Evolutionary conservation across 495 filamentous ascomycete genomes (phyloP), one percentile per base, ranked within the genome.

Genomic region (Penicillium antarcticum): DNA sequence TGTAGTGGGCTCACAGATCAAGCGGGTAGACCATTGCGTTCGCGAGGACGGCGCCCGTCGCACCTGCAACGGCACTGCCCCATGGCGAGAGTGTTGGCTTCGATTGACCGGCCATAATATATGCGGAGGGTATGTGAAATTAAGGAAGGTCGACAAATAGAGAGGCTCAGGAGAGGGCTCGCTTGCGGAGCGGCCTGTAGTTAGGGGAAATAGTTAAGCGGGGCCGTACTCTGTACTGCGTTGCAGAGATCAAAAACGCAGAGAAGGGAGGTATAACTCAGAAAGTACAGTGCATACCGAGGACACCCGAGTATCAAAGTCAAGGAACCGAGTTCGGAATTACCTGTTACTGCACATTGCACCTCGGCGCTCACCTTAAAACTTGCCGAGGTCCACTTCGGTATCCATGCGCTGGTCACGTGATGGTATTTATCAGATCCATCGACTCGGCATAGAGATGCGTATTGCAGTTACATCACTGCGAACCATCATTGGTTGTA

Each of bases 21-120:
- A 99, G 76, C 12, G 94, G 94, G 70, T 99, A 99, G 48, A 97
- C 95, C 48, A 96, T 73, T 21, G 94, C 87, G 80, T 99, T 99
- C 33, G 94, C 95, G 39, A 99, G 73, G 11, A 97, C 89, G 31
- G 95, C 94, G 42, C 94, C 92, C 14, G 91, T 90, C 47, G 95
- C 89, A 56, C 94, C 94, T 35, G 95, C 92, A 51, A 96, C 82
- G 37, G 94, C 94, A 62, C 82, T 85, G 26, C 91, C 92, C 95
- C 95, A 97, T 45, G 95, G 91, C 19, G 94, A 90, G 51, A 99
- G 81, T 23, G 72, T 80, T 48, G 85, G 83, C 69, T 94, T 95
- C 33, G 91, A 92, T 71, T 89, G 88, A 39, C 72, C 85, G 40
- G 85, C 75, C 92, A 97, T 97, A 48, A 32, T 67, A 38, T 16